Conservation (phyloP, 306 rosid species). For the Ceratonia siliqua region DNA sequence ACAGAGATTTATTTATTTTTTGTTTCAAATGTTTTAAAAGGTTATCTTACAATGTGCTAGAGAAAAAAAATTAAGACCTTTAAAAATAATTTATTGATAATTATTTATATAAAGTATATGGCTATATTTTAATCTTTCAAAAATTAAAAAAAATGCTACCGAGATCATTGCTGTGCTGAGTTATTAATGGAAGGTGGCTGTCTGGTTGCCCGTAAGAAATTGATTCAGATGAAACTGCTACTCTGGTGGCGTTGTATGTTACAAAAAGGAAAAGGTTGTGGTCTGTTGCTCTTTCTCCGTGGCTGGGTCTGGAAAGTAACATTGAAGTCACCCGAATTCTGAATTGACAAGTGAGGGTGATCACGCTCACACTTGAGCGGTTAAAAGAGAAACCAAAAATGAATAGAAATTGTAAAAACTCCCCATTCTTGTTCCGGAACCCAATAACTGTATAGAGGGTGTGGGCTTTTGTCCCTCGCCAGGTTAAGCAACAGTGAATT, state of each 20-base stretch:
- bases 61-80: too few species aligned
- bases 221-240: neutral
- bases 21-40: too few species aligned
- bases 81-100: too few species aligned
- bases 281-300: conserved; percentile 32
- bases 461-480: conserved; percentile 22
- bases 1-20: too few species aligned
- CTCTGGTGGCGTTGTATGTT: too few species aligned
- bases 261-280: conserved; percentile 34
- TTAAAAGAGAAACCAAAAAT: neutral
- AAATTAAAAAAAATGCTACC: too few species aligned
- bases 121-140: too few species aligned
- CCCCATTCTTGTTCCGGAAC: conserved; percentile 15
- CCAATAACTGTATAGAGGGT: conserved; percentile 46
- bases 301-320: conserved; percentile 32
- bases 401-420: conserved; percentile 37
- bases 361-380: conserved; percentile 23
- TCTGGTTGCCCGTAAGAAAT: neutral
- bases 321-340: conserved; percentile 32
- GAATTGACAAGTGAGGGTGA: conserved; percentile 53
- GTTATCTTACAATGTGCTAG: too few species aligned
- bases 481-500: conserved; percentile 24
- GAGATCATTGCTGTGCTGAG: too few species aligned
- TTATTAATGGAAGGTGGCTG: neutral
- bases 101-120: too few species aligned